A percentile compares a stretch with the other conserved stretches of the same genome.
phyloP scores from a whole-genome alignment of 2,329 filamentous ascomycete genomes.

The Aureobasidium melanogenum region DNA sequence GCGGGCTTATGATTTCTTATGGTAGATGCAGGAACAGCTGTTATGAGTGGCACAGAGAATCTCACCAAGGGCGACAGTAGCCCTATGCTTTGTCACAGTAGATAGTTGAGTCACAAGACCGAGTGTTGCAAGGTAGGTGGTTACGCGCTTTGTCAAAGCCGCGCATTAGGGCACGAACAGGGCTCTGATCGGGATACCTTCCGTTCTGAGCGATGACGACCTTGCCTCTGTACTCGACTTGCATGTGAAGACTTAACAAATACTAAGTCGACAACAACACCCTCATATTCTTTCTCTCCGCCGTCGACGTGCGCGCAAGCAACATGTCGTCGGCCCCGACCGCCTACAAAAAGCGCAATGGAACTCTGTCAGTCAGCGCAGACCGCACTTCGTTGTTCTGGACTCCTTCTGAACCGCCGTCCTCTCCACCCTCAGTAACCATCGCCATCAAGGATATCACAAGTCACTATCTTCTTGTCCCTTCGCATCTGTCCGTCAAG shows the following conservation, averaged over 20 bases:
- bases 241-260: not conserved
- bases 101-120: not conserved
- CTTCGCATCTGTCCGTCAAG: not conserved
- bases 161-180: not conserved
- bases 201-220: constrained; percentile 1
- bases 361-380: constrained; percentile 63
- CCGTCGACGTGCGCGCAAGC: constrained; percentile 15
- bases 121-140: not conserved
- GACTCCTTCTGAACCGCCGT: constrained; percentile 58
- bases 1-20: not conserved
- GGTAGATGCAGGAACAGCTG: not conserved
- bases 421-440: constrained; percentile 56
- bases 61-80: not conserved
- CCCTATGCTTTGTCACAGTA: not conserved
- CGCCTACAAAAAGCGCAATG: constrained; percentile 94
- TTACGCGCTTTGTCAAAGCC: not conserved
- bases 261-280: not conserved
- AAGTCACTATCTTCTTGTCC: constrained; percentile 47
- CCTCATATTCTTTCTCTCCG: too few relatives aligned
- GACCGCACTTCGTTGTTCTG: constrained; percentile 71
- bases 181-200: not conserved
- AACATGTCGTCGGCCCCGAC: constrained; percentile 51
- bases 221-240: not conserved
- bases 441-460: constrained; percentile 69
- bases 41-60: not conserved